phyloP scores from a whole-genome alignment of 495 filamentous ascomycete genomes.

The Parachaetomium inaequale region DNA sequence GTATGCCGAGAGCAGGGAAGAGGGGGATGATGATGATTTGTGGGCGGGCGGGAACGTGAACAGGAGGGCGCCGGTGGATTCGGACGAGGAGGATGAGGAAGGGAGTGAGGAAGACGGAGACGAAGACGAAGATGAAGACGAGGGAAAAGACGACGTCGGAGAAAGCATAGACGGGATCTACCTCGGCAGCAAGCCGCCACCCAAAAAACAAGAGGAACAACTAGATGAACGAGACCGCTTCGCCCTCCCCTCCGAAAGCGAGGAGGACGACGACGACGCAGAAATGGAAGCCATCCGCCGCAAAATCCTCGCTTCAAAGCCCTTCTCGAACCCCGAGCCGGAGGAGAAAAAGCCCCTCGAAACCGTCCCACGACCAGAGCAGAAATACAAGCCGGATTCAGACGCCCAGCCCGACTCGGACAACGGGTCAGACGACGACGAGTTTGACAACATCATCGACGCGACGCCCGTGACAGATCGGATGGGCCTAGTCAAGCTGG shows the following conservation, averaged over 20 bases:
- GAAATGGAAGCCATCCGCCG: constrained; percentile 89
- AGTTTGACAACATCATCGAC: constrained; percentile 87
- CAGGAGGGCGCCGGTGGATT: constrained; percentile 51
- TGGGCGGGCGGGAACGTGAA: constrained; percentile 90
- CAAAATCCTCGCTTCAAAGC: constrained; percentile 78
- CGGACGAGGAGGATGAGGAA: constrained; percentile 47
- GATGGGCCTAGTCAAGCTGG: constrained; percentile 54
- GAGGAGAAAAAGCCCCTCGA: constrained; percentile 51
- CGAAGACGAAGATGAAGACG: constrained; percentile 40
- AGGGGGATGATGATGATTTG: constrained; percentile 61
- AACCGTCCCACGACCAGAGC: constrained; percentile 53
- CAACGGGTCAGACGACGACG: constrained; percentile 45
- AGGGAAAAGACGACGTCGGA: constrained; percentile 29
- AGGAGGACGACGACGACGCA: constrained; percentile 65
- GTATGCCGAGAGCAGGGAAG: constrained; percentile 73
- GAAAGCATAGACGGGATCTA: constrained; percentile 52
- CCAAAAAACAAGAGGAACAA: constrained; percentile 28
- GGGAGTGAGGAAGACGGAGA: constrained; percentile 33
- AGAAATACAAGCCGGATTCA: constrained; percentile 55
- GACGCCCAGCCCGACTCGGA: constrained; percentile 72
- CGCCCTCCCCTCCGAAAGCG: constrained; percentile 62
- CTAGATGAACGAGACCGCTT: constrained; percentile 57
- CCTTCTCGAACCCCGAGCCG: constrained; percentile 65
- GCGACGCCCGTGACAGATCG: constrained; percentile 82
- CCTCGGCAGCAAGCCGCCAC: constrained; percentile 51